Evolutionary conservation across 192 early-diverging fungal species (phyloP), one percentile per base, ranked within the genome.

Genomic region (Lobosporangium transversale): DNA sequence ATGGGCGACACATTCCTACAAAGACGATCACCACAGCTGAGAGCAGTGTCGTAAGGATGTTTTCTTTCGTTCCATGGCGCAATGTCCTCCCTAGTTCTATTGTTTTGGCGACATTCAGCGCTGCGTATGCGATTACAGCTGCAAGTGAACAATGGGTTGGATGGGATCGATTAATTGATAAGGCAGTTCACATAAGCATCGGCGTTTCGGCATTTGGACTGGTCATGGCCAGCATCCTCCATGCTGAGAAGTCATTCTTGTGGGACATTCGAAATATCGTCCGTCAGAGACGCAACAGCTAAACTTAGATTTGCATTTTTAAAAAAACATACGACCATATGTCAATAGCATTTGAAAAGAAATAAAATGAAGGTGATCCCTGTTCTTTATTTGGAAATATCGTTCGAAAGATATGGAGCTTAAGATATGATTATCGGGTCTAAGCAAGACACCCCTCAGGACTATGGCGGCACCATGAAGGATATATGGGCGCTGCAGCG

Each of bases 401-500:
- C n/a, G n/a, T n/a, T n/a, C n/a, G n/a, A n/a, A n/a, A n/a, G n/a
- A n/a, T n/a, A n/a, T n/a, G n/a, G n/a, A n/a, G n/a, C n/a, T n/a
- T n/a, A n/a, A n/a, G n/a, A n/a, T n/a, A n/a, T n/a, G n/a, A n/a
- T n/a, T n/a, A n/a, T n/a, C n/a, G n/a, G 18, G 6, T 50, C 4
- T 48, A 30, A 31, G 24, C 51, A 11, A 66, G 50, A 50, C 71
- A 75, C 4, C 56, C 58, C 23, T 75, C 71, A 3, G 58, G 63
- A 23, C 66, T 56, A 24, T 75, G 65, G n/a, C 40, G 83, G 53
- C 90, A 91, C 89, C 89, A 91, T 26, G 89, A 85, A 24, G 90
- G 91, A 70, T 90, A 90, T 42, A 94, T 56, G 23, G 91, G 89
- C 52, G 88, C 89, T 5, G 90, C 90, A 23, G 49, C 65, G 47